Base-by-base conservation (phyloP, 176 grass and related monocot species). In the Paspalum notatum region DNA sequence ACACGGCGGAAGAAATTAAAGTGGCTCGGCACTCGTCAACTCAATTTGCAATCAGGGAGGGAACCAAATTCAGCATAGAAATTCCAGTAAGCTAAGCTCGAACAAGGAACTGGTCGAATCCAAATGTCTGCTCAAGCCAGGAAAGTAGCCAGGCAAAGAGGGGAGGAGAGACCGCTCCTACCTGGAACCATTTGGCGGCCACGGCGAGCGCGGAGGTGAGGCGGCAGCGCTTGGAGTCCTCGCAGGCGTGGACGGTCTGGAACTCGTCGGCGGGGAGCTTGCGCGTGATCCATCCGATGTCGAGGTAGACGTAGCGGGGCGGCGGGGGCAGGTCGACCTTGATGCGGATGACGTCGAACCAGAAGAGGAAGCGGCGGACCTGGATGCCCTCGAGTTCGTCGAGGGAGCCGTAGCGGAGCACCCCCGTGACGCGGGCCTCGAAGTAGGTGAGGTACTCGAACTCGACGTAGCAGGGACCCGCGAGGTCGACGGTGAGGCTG, bases 261-360 rank as follows among this genome's bases (percentile, higher is more conserved):
- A 97, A 97, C 21, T 93, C 85, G 70, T 43, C 63, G 38, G 87
- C 85, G 56, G 76, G 80, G 18, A 97, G 80, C 72, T 91, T 93
- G 79, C 90, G 91, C 26, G 85, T 87, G 56, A 97, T 91, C 93
- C 83, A 97, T 0, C 89, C 89, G 65, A 89, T 90, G 84, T 94
- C 92, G 64, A 94, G 72, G 81, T 91, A 89, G 61, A 94, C 87
- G 71, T 74, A 94, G 53, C 66, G 83, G 52, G 77, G 49, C 2
- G 89, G 92, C 67, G 92, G 92, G 26, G 89, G 89, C n/a, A 87
- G 84, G 82, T 80, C 68, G 73, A 91, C 92, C 92, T 91, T 94
- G 83, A 91, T 72, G 55, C 89, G 86, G 74, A 86, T 26, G 51
- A 94, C 71, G 77, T 68, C 52, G 75, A 79, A 89, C 92, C 92